Evolutionary conservation across 2,329 filamentous ascomycete species (phyloP).

Genomic region (Xylaria digitata): DNA sequence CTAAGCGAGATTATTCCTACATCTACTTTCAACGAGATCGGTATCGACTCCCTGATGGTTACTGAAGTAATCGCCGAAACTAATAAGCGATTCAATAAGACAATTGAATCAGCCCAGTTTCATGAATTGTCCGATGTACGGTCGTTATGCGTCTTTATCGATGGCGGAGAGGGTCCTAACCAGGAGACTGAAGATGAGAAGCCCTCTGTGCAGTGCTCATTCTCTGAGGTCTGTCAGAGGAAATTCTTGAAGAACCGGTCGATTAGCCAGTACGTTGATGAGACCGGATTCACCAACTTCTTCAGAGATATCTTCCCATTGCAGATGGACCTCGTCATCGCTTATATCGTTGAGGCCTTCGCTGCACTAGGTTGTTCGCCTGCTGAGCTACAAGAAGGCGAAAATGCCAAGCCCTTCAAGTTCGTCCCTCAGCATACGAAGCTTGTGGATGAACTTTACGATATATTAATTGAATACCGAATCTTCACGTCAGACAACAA

Average conservation of each 20-base stretch:
- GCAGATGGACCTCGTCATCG: constrained; percentile 48
- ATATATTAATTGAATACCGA: constrained; percentile 29
- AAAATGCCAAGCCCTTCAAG: constrained; percentile 35
- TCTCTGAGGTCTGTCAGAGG: background rate
- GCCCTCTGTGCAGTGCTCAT: background rate
- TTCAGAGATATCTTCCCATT: constrained; percentile 44
- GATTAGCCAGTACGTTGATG: background rate
- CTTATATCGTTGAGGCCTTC: constrained; percentile 52
- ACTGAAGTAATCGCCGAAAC: constrained; percentile 39
- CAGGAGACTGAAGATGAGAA: background rate
- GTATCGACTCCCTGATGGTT: constrained; percentile 39
- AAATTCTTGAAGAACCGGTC: background rate
- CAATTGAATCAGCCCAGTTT: background rate
- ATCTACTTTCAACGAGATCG: constrained; percentile 33
- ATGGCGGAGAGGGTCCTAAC: background rate
- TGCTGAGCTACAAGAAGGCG: constrained; percentile 35
- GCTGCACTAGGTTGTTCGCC: constrained; percentile 47
- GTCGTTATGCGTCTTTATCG: background rate
- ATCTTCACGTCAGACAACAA: constrained; percentile 45
- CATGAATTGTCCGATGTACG: constrained; percentile 6
- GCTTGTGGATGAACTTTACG: constrained; percentile 16
- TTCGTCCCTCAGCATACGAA: constrained; percentile 12
- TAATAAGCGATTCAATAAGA: constrained; percentile 15
- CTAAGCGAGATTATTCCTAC: constrained; percentile 28
- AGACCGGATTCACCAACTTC: background rate